Percentiles rank a stretch among this genome's conserved stretches.
These are phyloP conservation scores for Prunus persica DNA, from an alignment of 306 rosid genomes.

Conservation along the genomic window Prunus_persica_NCBIv2 NC_034012.1:1275501-1276000, in stretches of 20 bases:
- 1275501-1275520: slow-evolving; percentile 39
- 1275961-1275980: slow-evolving; percentile 1
- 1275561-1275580: slow-evolving; percentile 35
- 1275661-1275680: slow-evolving; percentile 50
- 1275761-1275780: no score
- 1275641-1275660: slow-evolving; percentile 52
- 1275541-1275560: slow-evolving; percentile 42
- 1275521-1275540: slow-evolving; percentile 62
- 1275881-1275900: slow-evolving; percentile 9
- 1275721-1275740: background rate
- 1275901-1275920: slow-evolving; percentile 8
- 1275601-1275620: slow-evolving; percentile 49
- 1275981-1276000: slow-evolving; percentile 21
- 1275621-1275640: slow-evolving; percentile 57
- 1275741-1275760: background rate
- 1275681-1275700: slow-evolving; percentile 49
- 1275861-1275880: background rate
- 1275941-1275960: slow-evolving; percentile 5
- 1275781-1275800: background rate
- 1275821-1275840: slow-evolving; percentile 2
- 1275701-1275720: slow-evolving; percentile 25
- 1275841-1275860: slow-evolving; percentile 13
- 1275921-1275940: slow-evolving; percentile 15
- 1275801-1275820: slow-evolving; percentile 1
- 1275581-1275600: slow-evolving; percentile 49